Conservation (phyloP, 257 asterid species). For the Eustoma russellianum region DNA sequence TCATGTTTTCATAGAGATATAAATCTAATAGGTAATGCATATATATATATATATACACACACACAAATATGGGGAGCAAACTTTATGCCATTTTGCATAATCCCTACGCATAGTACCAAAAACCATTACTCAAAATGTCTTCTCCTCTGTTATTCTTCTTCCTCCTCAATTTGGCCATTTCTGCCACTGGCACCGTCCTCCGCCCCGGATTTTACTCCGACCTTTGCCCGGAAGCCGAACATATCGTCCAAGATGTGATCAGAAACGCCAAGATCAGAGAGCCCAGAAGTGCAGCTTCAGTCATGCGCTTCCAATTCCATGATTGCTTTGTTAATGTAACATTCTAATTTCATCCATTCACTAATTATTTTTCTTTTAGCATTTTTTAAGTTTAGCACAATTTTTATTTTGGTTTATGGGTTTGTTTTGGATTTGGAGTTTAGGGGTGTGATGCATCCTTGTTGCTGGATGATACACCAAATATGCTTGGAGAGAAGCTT, state of each 20-base stretch:
- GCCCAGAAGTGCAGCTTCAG: constrained; percentile 63
- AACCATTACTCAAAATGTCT: constrained; percentile 22
- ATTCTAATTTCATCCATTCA: neutral
- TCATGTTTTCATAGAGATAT: too few relatives aligned
- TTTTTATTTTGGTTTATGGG: neutral
- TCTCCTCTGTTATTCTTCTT: constrained; percentile 11
- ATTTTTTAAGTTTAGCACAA: too few relatives aligned
- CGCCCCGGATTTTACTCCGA: constrained; percentile 45
- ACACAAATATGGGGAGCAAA: too few relatives aligned
- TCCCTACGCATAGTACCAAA: neutral
- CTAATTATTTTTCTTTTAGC: neutral
- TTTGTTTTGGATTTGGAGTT: neutral
- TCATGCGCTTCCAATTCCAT: constrained; percentile 92
- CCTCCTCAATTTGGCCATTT: constrained; percentile 10
- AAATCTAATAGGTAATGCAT: too few relatives aligned
- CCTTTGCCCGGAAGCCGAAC: constrained; percentile 66
- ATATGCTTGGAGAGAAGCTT: constrained; percentile 71
- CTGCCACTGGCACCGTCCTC: constrained; percentile 28
- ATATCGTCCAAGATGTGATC: constrained; percentile 44
- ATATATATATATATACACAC: too few relatives aligned
- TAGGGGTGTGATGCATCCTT: constrained; percentile 94
- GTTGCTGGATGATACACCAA: constrained; percentile 71
- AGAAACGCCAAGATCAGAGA: constrained; percentile 55
- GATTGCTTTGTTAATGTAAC: constrained; percentile 89
- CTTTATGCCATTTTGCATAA: neutral